Evolutionary conservation across 2,329 filamentous ascomycete species (phyloP).

Genomic region (Pseudocercospora crystallina): DNA sequence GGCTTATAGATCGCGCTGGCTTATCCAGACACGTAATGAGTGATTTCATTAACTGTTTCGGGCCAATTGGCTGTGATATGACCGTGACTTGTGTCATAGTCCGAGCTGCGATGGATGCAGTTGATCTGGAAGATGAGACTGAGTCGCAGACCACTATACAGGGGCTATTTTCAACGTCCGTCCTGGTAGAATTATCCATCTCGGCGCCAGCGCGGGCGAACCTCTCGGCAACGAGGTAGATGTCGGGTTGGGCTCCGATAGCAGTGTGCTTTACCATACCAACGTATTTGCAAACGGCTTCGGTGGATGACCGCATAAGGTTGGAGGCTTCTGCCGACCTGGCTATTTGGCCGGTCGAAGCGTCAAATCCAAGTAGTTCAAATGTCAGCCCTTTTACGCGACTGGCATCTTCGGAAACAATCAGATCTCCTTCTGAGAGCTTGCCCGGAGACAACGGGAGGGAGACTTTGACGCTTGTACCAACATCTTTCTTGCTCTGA

Average conservation of each 20-base stretch:
- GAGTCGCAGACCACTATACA: constrained; percentile 12
- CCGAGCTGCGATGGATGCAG: background rate
- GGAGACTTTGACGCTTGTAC: constrained; percentile 15
- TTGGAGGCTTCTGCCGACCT: background rate
- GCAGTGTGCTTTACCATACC: background rate
- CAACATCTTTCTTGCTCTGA: constrained; percentile 30
- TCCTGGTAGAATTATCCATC: background rate
- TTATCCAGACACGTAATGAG: constrained; percentile 7
- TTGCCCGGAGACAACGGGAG: constrained; percentile 1
- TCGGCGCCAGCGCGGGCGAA: background rate
- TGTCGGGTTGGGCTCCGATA: background rate
- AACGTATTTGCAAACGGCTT: constrained; percentile 4
- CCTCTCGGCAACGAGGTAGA: constrained; percentile 5
- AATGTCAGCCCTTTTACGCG: constrained; percentile 1
- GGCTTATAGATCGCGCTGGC: background rate
- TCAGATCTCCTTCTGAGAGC: background rate
- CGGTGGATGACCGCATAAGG: constrained; percentile 8
- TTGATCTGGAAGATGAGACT: constrained; percentile 4
- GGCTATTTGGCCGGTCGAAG: background rate
- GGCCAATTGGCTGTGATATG: constrained; percentile 6
- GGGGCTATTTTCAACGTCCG: background rate
- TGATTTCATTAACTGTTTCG: constrained; percentile 4
- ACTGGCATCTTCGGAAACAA: background rate
- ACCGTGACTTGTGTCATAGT: constrained; percentile 2
- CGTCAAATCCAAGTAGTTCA: constrained; percentile 8